phyloP scores from a whole-genome alignment of 2,329 filamentous ascomycete species.

The Microcyclosporella mali region DNA sequence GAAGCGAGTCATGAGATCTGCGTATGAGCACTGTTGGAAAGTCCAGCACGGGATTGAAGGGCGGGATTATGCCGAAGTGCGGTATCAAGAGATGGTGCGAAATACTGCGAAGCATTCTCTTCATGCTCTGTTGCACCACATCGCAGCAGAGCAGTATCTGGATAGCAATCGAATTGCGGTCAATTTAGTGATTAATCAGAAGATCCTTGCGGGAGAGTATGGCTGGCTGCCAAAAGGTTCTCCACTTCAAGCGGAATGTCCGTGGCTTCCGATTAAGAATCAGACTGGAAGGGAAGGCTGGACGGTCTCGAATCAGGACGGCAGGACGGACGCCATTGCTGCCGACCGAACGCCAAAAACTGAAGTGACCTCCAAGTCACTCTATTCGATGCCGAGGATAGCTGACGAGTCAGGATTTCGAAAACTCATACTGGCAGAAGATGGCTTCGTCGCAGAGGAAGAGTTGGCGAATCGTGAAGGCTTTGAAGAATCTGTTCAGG shows the following conservation, averaged over 20 bases:
- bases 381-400: too few relatives aligned
- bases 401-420: too few relatives aligned
- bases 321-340: too few relatives aligned
- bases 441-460: too few relatives aligned
- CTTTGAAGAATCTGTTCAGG: too few relatives aligned
- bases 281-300: too few relatives aligned
- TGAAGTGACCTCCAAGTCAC: too few relatives aligned
- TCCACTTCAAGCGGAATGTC: background rate
- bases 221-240: constrained; percentile 1
- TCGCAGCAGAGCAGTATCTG: background rate
- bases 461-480: too few relatives aligned
- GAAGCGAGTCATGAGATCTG: background rate
- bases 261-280: too few relatives aligned
- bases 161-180: background rate
- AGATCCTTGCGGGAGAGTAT: constrained; percentile 1
- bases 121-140: background rate
- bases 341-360: too few relatives aligned
- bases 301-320: too few relatives aligned
- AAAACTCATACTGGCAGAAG: too few relatives aligned
- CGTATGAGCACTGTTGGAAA: background rate
- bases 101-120: background rate
- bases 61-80: background rate
- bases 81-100: background rate
- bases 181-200: background rate
- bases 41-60: background rate